Base-by-base conservation (phyloP, 1,284 basidiomycete genomes). In the Papiliotrema laurentii region DNA sequence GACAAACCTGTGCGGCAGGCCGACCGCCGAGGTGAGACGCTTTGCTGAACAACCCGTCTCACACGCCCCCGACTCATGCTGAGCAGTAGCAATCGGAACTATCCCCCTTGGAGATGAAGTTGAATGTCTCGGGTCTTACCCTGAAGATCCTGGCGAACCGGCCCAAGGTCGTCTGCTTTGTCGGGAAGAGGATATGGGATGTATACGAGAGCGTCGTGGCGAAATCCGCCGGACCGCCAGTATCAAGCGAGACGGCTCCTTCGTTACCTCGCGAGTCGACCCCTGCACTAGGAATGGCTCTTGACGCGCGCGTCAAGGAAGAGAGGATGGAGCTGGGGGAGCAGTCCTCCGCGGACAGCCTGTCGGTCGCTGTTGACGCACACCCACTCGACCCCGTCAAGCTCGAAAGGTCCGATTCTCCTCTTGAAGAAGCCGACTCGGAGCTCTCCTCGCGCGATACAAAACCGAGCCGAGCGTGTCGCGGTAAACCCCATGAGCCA, bases 131-230 rank as follows among this genome's bases (percentile, higher is more conserved):
- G 0, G 45, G 56, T 0, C 72, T 90, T 5, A 72, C 86, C 0
- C 54, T 53, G 4, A 89, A 87, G 61, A 70, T 89, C 24, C 58
- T 69, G 0, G 65, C 56, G n/a, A 75, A 76, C 53, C 77, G 76
- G 2, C 86, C 86, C 0, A 74, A 74, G 2, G 73, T 85, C 4
- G 78, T 86, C 0, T 85, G 84, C 56, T 86, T 87, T 59, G 82
- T 87, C 4, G 86, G 86, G 0, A 79, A 86, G 50, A 79, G 78
- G 30, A 87, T 88, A 27, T 84, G 84, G 70, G 77, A 81, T 30
- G 72, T 75, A 5, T 77, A 82, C 48, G 78, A 78, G 47, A 62
- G 62, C 7, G 71, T 73, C 2, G 63, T 72, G 9, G 54, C 61
- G 41, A 66, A 68, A 50, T 58, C 60, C 30, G 56, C 60, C 5